A percentile compares a stretch with the other conserved stretches of the same genome.
phyloP scores from a whole-genome alignment of 2,329 filamentous ascomycete genomes.

The Sarocladium brachiariae region DNA sequence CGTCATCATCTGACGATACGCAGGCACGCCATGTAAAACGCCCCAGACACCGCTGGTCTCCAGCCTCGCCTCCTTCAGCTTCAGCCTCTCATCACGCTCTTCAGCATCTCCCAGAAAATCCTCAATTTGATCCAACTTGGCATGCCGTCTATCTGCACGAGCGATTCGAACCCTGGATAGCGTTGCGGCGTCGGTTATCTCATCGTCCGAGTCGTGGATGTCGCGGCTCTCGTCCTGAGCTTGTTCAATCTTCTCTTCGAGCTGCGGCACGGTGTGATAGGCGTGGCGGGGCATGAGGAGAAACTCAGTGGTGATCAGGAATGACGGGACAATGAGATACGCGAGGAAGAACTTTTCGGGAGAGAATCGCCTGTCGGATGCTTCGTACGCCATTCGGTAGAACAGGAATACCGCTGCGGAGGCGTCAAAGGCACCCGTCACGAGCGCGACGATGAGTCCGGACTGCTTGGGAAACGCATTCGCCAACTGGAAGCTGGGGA shows the following conservation, averaged over 20 bases:
- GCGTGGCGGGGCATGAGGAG: slow-evolving; percentile 31
- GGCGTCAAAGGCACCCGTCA: slow-evolving; percentile 77
- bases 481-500: slow-evolving; percentile 73
- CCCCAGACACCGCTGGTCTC: slow-evolving; percentile 62
- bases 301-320: slow-evolving; percentile 30
- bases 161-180: slow-evolving; percentile 34
- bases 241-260: slow-evolving; percentile 33
- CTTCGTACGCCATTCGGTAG: slow-evolving; percentile 64
- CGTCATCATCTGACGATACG: slow-evolving; percentile 56
- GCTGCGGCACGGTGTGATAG: slow-evolving; percentile 31
- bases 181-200: slow-evolving; percentile 39
- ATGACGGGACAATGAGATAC: slow-evolving; percentile 28
- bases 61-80: slow-evolving; percentile 51
- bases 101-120: slow-evolving; percentile 51
- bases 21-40: slow-evolving; percentile 59
- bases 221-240: slow-evolving; percentile 30
- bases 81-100: slow-evolving; percentile 47
- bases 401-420: slow-evolving; percentile 70
- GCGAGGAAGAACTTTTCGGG: slow-evolving; percentile 34
- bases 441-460: slow-evolving; percentile 65
- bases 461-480: slow-evolving; percentile 72
- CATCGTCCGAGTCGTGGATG: slow-evolving; percentile 47
- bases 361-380: slow-evolving; percentile 32
- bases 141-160: slow-evolving; percentile 44
- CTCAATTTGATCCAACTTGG: slow-evolving; percentile 55